phyloP scores from a whole-genome alignment of 768 basidiomycete genomes.

The Boletales sp. region DNA sequence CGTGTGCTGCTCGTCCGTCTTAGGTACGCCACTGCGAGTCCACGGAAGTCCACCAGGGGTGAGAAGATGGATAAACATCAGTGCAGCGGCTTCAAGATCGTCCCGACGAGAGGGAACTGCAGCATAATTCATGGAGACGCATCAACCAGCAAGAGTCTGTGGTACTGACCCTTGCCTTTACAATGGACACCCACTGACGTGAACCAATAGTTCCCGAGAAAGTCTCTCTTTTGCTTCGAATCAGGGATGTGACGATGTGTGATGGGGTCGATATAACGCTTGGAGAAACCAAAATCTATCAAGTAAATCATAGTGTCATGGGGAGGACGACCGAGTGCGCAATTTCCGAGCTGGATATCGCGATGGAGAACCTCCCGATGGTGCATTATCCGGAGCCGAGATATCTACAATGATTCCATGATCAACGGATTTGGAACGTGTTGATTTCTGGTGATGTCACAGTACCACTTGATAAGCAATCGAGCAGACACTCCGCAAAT shows the following conservation, averaged over 20 bases:
- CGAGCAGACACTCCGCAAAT: constrained; percentile 67
- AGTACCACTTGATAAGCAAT: constrained; percentile 77
- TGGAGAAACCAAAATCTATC: constrained; percentile 87
- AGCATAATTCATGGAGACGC: constrained; percentile 18
- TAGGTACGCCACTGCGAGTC: constrained; percentile 80
- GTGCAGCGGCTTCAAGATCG: constrained; percentile 71
- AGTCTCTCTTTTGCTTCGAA: constrained; percentile 62
- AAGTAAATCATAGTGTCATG: constrained; percentile 65
- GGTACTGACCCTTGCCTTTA: constrained; percentile 58
- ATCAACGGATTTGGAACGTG: constrained; percentile 6
- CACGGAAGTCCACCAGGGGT: constrained; percentile 73
- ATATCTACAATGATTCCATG: constrained; percentile 44
- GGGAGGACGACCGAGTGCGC: constrained; percentile 58
- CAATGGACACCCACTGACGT: constrained; percentile 77
- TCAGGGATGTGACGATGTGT: constrained; percentile 72
- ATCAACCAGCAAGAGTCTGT: constrained; percentile 9
- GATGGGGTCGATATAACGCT: constrained; percentile 64
- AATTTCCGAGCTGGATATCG: constrained; percentile 79
- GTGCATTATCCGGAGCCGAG: constrained; percentile 75
- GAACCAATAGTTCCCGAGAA: constrained; percentile 86
- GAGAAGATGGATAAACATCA: constrained; percentile 79
- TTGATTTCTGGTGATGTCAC: neutral
- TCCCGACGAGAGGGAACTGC: constrained; percentile 76
- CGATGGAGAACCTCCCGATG: constrained; percentile 68
- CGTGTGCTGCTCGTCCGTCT: constrained; percentile 59